Conservation (phyloP, 164 flowering plant species). For the Echeveria elegans region DNA sequence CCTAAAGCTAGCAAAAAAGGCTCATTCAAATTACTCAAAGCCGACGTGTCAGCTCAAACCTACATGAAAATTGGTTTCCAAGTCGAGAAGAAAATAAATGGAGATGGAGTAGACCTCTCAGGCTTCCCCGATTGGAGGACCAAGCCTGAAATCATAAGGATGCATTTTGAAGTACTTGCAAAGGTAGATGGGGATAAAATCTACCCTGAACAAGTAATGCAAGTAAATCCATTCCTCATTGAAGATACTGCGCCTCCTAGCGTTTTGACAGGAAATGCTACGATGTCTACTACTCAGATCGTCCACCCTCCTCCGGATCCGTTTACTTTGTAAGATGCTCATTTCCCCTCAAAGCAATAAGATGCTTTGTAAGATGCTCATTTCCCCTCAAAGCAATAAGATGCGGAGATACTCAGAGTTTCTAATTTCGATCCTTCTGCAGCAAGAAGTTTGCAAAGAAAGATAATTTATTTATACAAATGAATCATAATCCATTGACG, state of each 20-base stretch:
- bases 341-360: not conserved
- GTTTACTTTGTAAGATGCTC: conserved; percentile 33
- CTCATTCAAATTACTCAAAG: conserved; percentile 65
- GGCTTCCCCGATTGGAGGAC: conserved; percentile 78
- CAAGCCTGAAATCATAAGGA: conserved; percentile 52
- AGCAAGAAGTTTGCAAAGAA: not conserved
- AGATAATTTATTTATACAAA: not conserved
- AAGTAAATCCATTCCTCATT: conserved; percentile 46
- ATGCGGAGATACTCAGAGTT: not conserved
- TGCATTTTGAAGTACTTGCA: conserved; percentile 89
- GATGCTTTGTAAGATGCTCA: conserved; percentile 23
- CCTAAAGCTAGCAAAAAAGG: conserved; percentile 53
- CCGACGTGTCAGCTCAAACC: conserved; percentile 80
- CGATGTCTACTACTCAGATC: conserved; percentile 45
- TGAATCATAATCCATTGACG: not conserved
- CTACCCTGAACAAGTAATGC: conserved; percentile 63
- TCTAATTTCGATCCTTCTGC: not conserved
- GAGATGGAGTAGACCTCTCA: conserved; percentile 30
- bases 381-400: not conserved
- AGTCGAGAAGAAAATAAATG: conserved; percentile 65
- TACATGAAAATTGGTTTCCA: conserved; percentile 69
- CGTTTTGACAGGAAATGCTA: conserved; percentile 38
- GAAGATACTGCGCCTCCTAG: conserved; percentile 54
- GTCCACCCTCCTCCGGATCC: conserved; percentile 45
- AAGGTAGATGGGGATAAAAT: conserved; percentile 80